Base-by-base conservation (phyloP, 164 flowering plant genomes). In the Chimonanthus salicifolius region DNA sequence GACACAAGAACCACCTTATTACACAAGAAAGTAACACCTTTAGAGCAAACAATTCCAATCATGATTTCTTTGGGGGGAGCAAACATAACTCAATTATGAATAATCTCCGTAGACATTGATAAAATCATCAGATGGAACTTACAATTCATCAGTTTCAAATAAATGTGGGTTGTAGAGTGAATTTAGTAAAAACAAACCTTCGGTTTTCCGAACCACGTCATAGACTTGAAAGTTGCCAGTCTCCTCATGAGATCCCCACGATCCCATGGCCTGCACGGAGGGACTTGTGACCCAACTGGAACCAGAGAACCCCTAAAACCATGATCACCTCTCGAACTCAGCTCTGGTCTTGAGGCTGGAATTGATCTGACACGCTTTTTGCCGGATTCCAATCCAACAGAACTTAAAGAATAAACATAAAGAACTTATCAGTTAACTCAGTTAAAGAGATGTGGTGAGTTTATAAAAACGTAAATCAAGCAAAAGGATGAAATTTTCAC, bases 121-220 rank as follows among this genome's bases (percentile, higher is more conserved):
- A 54, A n/a, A 54, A 54, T 54, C 60, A 5, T 49, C 7, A 54
- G 60, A 54, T 4, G 16, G 60, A 13, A 54, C 11, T 54, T n/a
- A 15, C 16, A 54, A 54, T 3, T 54, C 60, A 54, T 54, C 60
- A 9, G 13, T 54, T 54, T 54, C 16, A 54, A 54, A 9, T 4
- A 15, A 13, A 13, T 54, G n/a, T 54, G 60, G 60, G 60, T 3
- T 54, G 16, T 54, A 54, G 16, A 54, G 2, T 10, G 0, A 54
- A 54, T 54, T 54, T 13, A 54, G 16, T n/a, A 13, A 54, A 33
- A 68, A 10, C 11, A 45, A 77, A 94, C 99, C 99, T 92, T 86
- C 33, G 97, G 98, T 82, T 91, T 95, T 46, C 89, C 99, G 74
- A 95, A 92, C 99, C 99, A 95, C n/a, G 91, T 87, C 92, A 91